Percentiles rank a stretch among this genome's conserved stretches.
phyloP scores from a whole-genome alignment of 805 yeast genomes.

The Saccharomyces kudriavzevii region DNA sequence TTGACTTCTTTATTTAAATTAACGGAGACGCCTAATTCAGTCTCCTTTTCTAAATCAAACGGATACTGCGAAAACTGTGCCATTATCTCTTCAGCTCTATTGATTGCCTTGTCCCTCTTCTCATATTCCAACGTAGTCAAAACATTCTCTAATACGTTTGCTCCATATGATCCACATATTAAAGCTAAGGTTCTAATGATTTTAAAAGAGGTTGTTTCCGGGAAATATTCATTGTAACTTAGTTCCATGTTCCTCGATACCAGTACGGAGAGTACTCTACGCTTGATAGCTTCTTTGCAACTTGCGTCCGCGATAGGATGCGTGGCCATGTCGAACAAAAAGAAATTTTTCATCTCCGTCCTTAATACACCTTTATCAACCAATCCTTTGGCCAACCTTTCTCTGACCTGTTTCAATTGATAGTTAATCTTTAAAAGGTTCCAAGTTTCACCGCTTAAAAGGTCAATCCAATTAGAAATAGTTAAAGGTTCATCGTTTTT shows the following conservation, averaged over 20 bases:
- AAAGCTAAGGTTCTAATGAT: slow-evolving; percentile 72
- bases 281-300: slow-evolving; percentile 73
- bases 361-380: slow-evolving; percentile 95
- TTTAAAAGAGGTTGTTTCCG: slow-evolving; percentile 57
- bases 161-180: slow-evolving; percentile 87
- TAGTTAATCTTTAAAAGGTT: slow-evolving; percentile 87
- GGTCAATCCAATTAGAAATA: slow-evolving; percentile 87
- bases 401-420: slow-evolving; percentile 95
- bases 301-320: slow-evolving; percentile 87
- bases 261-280: slow-evolving; percentile 61
- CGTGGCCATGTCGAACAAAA: slow-evolving; percentile 96
- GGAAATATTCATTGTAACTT: slow-evolving; percentile 55
- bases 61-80: slow-evolving; percentile 81
- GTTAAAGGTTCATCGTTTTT: slow-evolving; percentile 73
- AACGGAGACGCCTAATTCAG: slow-evolving; percentile 62
- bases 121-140: slow-evolving; percentile 70
- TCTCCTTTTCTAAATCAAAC: slow-evolving; percentile 46
- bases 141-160: slow-evolving; percentile 90
- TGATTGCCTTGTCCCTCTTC: slow-evolving; percentile 83
- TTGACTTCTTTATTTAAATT: slow-evolving; percentile 46
- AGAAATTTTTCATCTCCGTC: slow-evolving; percentile 90
- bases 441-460: slow-evolving; percentile 95
- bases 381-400: slow-evolving; percentile 88
- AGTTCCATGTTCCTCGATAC: slow-evolving; percentile 62
- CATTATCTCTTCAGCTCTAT: slow-evolving; percentile 87